A percentile compares a stretch with the other conserved stretches of the same genome.
Evolutionary conservation across 169 alveolate genomes (phyloP).

Genomic region (Cryptosporidium ubiquitum): DNA sequence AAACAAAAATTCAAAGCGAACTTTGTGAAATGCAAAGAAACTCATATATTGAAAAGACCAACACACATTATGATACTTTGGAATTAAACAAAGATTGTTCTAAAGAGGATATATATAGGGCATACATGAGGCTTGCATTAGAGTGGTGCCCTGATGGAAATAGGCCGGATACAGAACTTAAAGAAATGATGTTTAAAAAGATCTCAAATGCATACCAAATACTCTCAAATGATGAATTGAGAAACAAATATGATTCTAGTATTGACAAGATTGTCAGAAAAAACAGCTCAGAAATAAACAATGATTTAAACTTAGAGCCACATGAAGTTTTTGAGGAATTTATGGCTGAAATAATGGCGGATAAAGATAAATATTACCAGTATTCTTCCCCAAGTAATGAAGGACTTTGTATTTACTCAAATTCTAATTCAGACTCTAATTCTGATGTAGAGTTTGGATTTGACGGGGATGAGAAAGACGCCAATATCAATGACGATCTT

Average conservation of each 20-base stretch:
- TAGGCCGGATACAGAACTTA: not conserved
- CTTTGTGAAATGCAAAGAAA: conserved; percentile 16
- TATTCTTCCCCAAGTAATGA: conserved; percentile 23
- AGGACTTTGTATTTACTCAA: conserved; percentile 1
- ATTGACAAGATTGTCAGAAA: not conserved
- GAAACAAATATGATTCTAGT: conserved; percentile 19
- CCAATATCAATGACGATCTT: conserved; percentile 9
- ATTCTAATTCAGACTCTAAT: conserved; percentile 5
- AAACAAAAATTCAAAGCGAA: not conserved
- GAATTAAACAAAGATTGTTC: conserved; percentile 21
- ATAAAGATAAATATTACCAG: conserved; percentile 2
- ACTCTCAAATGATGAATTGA: conserved; percentile 24
- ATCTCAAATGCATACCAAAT: conserved; percentile 26
- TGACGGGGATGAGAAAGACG: conserved; percentile 3
- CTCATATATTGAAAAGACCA: not conserved
- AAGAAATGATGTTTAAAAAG: not conserved
- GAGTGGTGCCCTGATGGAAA: conserved; percentile 38
- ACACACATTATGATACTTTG: conserved; percentile 31
- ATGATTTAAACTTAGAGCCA: not conserved
- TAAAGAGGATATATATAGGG: conserved; percentile 35
- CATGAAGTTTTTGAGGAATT: conserved; percentile 6
- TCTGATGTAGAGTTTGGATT: conserved; percentile 18
- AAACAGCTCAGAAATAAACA: conserved; percentile 14
- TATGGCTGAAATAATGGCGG: conserved; percentile 14
- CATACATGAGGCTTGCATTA: conserved; percentile 36